Conservation (phyloP, 257 asterid species). For the Ilex asprella region DNA sequence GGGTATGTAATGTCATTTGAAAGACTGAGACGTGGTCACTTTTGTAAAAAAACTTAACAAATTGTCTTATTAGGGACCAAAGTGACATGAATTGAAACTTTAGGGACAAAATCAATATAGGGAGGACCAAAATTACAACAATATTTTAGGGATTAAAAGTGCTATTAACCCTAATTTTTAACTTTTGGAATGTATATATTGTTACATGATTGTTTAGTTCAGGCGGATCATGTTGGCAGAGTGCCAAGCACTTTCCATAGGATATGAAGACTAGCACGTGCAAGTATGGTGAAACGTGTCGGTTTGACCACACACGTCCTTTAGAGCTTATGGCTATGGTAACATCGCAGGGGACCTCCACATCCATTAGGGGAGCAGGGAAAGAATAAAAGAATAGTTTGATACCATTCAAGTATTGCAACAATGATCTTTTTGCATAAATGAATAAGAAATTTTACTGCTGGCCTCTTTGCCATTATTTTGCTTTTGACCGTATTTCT, state of each 20-base stretch:
- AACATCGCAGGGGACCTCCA: conserved; percentile 20
- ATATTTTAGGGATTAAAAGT: too few species aligned
- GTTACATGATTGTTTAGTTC: neutral
- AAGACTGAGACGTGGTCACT: too few species aligned
- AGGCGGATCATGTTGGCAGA: conserved; percentile 34
- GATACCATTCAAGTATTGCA: conserved; percentile 11
- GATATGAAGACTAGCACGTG: conserved; percentile 95
- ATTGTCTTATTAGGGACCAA: too few species aligned
- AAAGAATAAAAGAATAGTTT: conserved; percentile 20
- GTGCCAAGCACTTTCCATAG: conserved; percentile 82
- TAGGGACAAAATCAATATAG: too few species aligned
- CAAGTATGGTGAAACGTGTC: conserved; percentile 83
- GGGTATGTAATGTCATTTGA: too few species aligned
- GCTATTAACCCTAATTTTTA: too few species aligned
- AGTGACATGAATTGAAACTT: too few species aligned
- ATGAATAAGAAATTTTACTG: too few species aligned
- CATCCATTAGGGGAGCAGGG: conserved; percentile 32
- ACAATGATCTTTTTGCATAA: neutral
- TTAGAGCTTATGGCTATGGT: conserved; percentile 69
- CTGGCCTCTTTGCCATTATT: too few species aligned
- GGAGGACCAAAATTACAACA: too few species aligned
- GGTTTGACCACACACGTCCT: conserved; percentile 91
- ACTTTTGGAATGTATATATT: conserved; percentile 5
- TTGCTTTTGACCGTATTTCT: too few species aligned
- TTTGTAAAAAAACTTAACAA: too few species aligned